A percentile compares a stretch with the other conserved stretches of the same genome.
Evolutionary conservation across 1,139 yeast genomes (phyloP).

Genomic region (Wickerhamomyces sp.): DNA sequence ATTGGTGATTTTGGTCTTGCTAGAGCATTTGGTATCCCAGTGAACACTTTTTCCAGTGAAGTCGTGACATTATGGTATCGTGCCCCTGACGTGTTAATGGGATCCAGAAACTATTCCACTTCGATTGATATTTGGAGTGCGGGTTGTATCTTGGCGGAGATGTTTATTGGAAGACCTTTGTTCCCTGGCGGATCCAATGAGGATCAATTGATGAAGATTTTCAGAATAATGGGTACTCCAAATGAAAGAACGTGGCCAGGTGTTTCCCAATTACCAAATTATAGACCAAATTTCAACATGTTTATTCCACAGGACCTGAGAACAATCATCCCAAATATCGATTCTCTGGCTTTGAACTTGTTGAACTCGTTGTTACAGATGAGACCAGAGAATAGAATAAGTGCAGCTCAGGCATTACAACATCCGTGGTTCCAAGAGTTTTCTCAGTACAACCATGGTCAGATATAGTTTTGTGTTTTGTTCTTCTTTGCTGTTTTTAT

Average conservation of each 20-base stretch:
- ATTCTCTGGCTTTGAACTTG: slow-evolving; percentile 74
- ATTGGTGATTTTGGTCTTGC: slow-evolving; percentile 98
- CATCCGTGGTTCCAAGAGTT: slow-evolving; percentile 96
- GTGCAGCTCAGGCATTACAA: slow-evolving; percentile 88
- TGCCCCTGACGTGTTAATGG: slow-evolving; percentile 95
- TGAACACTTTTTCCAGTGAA: slow-evolving; percentile 93
- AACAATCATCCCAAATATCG: slow-evolving; percentile 69
- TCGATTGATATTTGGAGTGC: slow-evolving; percentile 99
- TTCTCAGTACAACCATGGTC: slow-evolving; percentile 13
- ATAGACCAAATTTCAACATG: slow-evolving; percentile 70
- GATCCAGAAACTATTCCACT: slow-evolving; percentile 91
- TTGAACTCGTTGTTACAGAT: slow-evolving; percentile 75
- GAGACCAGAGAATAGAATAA: slow-evolving; percentile 87
- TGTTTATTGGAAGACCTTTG: slow-evolving; percentile 96
- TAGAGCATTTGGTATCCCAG: slow-evolving; percentile 97
- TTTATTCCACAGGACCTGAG: slow-evolving; percentile 84
- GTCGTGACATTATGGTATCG: slow-evolving; percentile 98
- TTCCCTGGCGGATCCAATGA: slow-evolving; percentile 97
- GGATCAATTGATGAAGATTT: slow-evolving; percentile 84
- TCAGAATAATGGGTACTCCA: slow-evolving; percentile 94
- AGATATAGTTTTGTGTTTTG: too few species aligned
- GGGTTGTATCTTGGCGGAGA: slow-evolving; percentile 96
- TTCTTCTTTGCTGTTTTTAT: too few species aligned
- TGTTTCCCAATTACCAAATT: slow-evolving; percentile 79
- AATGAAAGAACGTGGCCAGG: slow-evolving; percentile 96